These are phyloP conservation scores for Carex myosuroides DNA, from an alignment of 176 grass and related monocot genomes.

Conservation along the genomic window DNA sequence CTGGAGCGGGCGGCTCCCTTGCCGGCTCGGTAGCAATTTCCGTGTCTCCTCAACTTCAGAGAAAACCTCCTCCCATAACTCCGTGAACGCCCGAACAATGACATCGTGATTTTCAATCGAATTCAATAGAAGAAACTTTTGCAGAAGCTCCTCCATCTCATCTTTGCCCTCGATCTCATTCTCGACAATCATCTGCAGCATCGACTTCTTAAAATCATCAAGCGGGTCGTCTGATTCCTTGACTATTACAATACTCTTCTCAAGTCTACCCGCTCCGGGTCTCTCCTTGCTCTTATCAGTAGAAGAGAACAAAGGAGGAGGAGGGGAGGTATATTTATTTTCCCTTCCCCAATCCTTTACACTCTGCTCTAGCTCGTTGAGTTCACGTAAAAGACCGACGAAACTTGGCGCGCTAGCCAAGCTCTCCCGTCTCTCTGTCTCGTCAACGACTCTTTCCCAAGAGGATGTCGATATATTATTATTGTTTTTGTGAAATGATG, in stretches of 20 bases:
- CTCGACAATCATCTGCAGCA: conserved; percentile 79
- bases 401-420: conserved; percentile 37
- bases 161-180: conserved; percentile 48
- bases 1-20: neutral
- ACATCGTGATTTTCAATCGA: conserved; percentile 56
- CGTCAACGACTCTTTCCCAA: conserved; percentile 36
- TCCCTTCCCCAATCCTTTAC: conserved; percentile 40
- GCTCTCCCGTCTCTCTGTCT: conserved; percentile 25
- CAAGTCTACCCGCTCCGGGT: conserved; percentile 15
- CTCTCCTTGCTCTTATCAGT: neutral
- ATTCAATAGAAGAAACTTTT: conserved; percentile 66
- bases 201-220: conserved; percentile 62
- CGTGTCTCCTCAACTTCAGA: neutral
- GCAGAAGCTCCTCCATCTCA: conserved; percentile 68
- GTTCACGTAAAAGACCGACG: conserved; percentile 52
- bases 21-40: neutral
- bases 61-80: conserved; percentile 61
- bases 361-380: conserved; percentile 59
- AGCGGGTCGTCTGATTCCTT: conserved; percentile 66
- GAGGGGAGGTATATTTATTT: neutral
- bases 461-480: conserved; percentile 20
- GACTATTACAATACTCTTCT: conserved; percentile 53
- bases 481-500: conserved; percentile 24
- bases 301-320: neutral
- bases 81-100: conserved; percentile 70